Percentiles rank a stretch among this genome's conserved stretches.
phyloP scores from a whole-genome alignment of 2,329 filamentous ascomycete genomes.

The Curvularia hawaiiensis region DNA sequence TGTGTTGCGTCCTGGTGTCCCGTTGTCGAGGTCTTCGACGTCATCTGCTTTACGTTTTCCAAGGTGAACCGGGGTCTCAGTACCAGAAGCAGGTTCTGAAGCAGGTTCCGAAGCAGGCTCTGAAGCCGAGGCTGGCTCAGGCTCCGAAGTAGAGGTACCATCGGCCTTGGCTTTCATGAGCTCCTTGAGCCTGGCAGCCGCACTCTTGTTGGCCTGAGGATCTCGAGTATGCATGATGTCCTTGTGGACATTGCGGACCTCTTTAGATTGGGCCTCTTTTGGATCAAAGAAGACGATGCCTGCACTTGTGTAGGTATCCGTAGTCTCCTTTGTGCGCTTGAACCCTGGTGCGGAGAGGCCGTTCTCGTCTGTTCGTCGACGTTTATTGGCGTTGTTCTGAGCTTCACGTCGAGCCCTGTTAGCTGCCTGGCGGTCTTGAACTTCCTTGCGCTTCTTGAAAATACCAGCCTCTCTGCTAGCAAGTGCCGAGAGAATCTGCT shows the following conservation, averaged over 20 bases:
- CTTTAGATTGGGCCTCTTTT: slow-evolving; percentile 44
- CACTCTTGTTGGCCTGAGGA: slow-evolving; percentile 83
- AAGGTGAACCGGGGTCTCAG: slow-evolving; percentile 55
- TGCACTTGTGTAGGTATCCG: slow-evolving; percentile 42
- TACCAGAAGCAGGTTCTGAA: slow-evolving; percentile 41
- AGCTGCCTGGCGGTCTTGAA: slow-evolving; percentile 81
- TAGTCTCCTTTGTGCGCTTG: slow-evolving; percentile 45
- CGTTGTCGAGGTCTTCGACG: slow-evolving; percentile 65
- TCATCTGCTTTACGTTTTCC: slow-evolving; percentile 80
- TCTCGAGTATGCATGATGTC: slow-evolving; percentile 86
- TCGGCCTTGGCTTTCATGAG: slow-evolving; percentile 65
- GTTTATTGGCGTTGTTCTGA: slow-evolving; percentile 42
- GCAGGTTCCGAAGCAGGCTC: slow-evolving; percentile 35
- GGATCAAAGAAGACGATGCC: slow-evolving; percentile 46
- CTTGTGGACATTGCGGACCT: slow-evolving; percentile 69
- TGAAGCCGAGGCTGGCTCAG: slow-evolving; percentile 23
- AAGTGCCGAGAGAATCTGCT: slow-evolving; percentile 84
- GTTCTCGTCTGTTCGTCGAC: slow-evolving; percentile 40
- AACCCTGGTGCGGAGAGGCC: slow-evolving; percentile 29
- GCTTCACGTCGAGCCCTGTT: slow-evolving; percentile 63
- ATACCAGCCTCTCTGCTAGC: slow-evolving; percentile 94
- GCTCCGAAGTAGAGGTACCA: slow-evolving; percentile 30
- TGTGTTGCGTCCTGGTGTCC: slow-evolving; percentile 65
- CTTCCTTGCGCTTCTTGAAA: slow-evolving; percentile 84
- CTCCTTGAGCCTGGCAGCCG: slow-evolving; percentile 79